Evolutionary conservation across 176 grass and related monocot species (phyloP), one percentile per base, ranked within the genome.

Genomic region (Aegilops sharonensis): DNA sequence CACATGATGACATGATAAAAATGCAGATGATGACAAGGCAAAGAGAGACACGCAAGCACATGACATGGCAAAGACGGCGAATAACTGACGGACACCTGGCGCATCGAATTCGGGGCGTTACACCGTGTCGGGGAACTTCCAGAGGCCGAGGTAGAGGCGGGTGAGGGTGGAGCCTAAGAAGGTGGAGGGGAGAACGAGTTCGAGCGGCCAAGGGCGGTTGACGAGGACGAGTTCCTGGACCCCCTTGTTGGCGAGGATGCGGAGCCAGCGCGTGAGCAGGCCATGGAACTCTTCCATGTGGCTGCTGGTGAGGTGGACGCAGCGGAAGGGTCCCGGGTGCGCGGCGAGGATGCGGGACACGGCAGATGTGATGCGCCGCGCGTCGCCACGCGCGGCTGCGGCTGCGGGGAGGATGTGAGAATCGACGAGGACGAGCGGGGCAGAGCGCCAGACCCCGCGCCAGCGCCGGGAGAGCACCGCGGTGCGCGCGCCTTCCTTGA

Each of bases 261-360:
- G 70, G 70, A 45, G 70, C 39, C 70, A 45, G 11, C 5, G n/a
- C 70, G 70, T 45, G 70, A 73, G 70, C n/a, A 73, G 11, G 70
- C 39, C 70, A 8, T 7, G 70, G 70, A 73, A 73, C 70, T 73
- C 70, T 10, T 42, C 70, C 37, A 43, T 45, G 70, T 40, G 21
- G 39, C 11, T 45, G 39, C 37, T 73, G n/a, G 70, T 73, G 70
- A 73, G 70, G 70, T 73, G 70, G n/a, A 73, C 39, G 39, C 70
- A 45, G 11, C n/a, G 10, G 21, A 45, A 25, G 5, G 70, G 70
- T 37, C 70, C 70, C n/a, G 36, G 70, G 11, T 45, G 70, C 70
- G 37, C 68, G 68, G 20, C 35, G 35, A 72, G 21, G 68, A 72
- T 35, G 68, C 68, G 39, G 68, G 68, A 72, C 20, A 72, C 68